Evolutionary conservation across 495 filamentous ascomycete species (phyloP).

Genomic region (Trichocladium uniseriatum): DNA sequence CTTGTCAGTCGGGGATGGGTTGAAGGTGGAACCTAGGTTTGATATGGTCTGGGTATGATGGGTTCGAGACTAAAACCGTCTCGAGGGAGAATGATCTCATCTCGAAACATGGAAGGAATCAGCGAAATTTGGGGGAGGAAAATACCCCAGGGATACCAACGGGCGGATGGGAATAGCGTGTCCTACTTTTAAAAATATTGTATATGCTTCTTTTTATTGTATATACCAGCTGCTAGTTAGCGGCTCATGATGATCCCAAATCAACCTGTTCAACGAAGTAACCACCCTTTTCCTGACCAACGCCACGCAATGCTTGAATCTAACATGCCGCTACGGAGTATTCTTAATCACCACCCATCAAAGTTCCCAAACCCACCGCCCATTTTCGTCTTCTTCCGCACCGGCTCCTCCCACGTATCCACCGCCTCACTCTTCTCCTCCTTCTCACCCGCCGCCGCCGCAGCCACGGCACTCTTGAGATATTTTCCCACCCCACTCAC

Average conservation of each 20-base stretch:
- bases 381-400: constrained; percentile 67
- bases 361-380: constrained; percentile 85
- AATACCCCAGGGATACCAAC: too few species aligned
- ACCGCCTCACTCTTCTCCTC: constrained; percentile 45
- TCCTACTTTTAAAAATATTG: too few species aligned
- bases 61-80: too few species aligned
- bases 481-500: constrained; percentile 71
- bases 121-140: too few species aligned
- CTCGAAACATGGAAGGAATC: too few species aligned
- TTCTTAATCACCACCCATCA: constrained; percentile 54
- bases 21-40: not conserved
- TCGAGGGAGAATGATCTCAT: too few species aligned
- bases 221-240: constrained; percentile 1
- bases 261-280: not conserved
- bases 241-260: not conserved
- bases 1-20: not conserved
- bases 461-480: constrained; percentile 26
- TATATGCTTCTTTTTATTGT: not conserved
- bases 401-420: constrained; percentile 53
- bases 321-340: not conserved
- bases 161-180: too few species aligned
- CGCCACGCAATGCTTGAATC: constrained; percentile 6
- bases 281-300: not conserved
- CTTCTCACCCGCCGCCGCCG: constrained; percentile 23
- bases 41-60: constrained; percentile 10